A percentile compares a stretch with the other conserved stretches of the same genome.
Conservation (phyloP, 2,329 filamentous ascomycete species). For the Lasiodiplodia hormozganensis region DNA sequence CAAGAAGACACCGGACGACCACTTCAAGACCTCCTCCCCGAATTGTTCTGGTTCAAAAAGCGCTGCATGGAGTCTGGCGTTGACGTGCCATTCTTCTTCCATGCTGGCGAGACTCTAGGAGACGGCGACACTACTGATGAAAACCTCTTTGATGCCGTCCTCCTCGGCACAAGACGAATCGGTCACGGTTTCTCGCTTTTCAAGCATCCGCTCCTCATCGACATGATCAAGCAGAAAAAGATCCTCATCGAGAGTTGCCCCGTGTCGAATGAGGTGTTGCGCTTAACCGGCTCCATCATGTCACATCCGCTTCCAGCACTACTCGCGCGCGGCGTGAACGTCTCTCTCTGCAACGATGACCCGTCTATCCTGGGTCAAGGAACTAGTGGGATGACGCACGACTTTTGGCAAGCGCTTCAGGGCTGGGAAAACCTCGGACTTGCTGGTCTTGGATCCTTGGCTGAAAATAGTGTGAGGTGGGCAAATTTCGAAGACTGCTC, state of each 20-base stretch:
- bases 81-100: slow-evolving; percentile 93
- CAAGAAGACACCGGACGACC: slow-evolving; percentile 83
- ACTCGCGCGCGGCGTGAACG: slow-evolving; percentile 81
- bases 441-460: slow-evolving; percentile 82
- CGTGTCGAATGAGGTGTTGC: slow-evolving; percentile 86
- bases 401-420: slow-evolving; percentile 93
- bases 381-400: slow-evolving; percentile 81
- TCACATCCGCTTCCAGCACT: slow-evolving; percentile 83
- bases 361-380: slow-evolving; percentile 88
- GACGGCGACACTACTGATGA: slow-evolving; percentile 77
- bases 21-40: slow-evolving; percentile 77
- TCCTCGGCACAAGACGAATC: slow-evolving; percentile 86
- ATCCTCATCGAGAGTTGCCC: slow-evolving; percentile 91
- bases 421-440: slow-evolving; percentile 91
- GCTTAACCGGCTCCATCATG: slow-evolving; percentile 77
- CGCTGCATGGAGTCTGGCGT: slow-evolving; percentile 78
- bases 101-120: slow-evolving; percentile 84
- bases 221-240: slow-evolving; percentile 86
- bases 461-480: slow-evolving; percentile 93
- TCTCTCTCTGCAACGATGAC: slow-evolving; percentile 88
- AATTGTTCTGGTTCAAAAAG: slow-evolving; percentile 93
- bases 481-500: slow-evolving; percentile 84
- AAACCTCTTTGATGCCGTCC: slow-evolving; percentile 88
- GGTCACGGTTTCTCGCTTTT: slow-evolving; percentile 88
- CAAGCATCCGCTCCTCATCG: slow-evolving; percentile 88